Evolutionary conservation across 441 rosid species (phyloP).

Genomic region (Brassica balearica): DNA sequence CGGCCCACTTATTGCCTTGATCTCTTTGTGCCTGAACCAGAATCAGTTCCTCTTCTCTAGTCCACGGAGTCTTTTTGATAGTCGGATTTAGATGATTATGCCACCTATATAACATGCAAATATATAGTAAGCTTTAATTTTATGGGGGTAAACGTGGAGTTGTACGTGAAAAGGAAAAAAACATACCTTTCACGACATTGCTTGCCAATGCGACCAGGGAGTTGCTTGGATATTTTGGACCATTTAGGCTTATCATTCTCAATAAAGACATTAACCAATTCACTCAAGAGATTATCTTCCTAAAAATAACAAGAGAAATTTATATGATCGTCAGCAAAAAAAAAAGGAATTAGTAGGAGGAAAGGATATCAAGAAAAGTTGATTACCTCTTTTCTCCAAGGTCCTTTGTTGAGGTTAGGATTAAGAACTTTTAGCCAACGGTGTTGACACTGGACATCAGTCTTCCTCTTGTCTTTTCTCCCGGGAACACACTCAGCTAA

Average conservation of each 20-base stretch:
- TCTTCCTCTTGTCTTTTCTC: conserved; percentile 23
- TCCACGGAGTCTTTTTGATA: conserved; percentile 50
- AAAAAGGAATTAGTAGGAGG: not conserved
- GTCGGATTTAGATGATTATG: conserved; percentile 56
- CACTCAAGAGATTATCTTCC: conserved; percentile 31
- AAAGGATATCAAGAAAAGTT: not conserved
- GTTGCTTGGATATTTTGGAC: conserved; percentile 52
- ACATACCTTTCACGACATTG: conserved; percentile 64
- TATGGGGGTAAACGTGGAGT: not conserved
- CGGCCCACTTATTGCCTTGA: conserved; percentile 57
- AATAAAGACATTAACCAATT: not conserved
- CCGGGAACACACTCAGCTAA: conserved; percentile 14
- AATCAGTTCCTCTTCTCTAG: conserved; percentile 50
- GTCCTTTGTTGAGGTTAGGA: conserved; percentile 56
- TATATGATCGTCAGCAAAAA: not conserved
- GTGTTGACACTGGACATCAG: conserved; percentile 51
- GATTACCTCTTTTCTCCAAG: conserved; percentile 49
- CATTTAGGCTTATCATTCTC: conserved; percentile 51
- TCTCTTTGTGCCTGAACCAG: conserved; percentile 42
- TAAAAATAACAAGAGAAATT: conserved; percentile 10
- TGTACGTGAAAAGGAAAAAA: not conserved
- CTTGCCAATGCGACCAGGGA: conserved; percentile 56
- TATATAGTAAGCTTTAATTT: not conserved
- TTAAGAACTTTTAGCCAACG: conserved; percentile 57
- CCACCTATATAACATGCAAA: conserved; percentile 43